phyloP scores from a whole-genome alignment of 2,329 filamentous ascomycete genomes.

The Leptographium lundbergii region DNA sequence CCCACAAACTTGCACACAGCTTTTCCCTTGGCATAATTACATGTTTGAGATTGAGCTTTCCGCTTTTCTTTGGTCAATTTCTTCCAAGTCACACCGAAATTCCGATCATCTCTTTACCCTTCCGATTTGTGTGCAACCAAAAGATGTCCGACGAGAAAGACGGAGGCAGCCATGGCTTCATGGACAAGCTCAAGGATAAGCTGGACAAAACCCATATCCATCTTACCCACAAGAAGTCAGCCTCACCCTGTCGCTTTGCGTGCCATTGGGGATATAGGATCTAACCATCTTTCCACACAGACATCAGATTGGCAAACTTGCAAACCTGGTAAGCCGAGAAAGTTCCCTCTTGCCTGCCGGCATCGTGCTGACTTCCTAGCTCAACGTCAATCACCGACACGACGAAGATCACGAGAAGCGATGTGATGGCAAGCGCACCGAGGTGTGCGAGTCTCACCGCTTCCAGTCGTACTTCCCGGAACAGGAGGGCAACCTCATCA shows the following conservation, averaged over 20 bases:
- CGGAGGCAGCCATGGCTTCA: neutral
- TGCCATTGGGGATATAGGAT: neutral
- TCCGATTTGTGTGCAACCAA: neutral
- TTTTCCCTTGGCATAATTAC: neutral
- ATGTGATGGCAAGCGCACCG: slow-evolving; percentile 68
- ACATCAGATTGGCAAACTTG: slow-evolving; percentile 49
- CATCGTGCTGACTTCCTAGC: slow-evolving; percentile 22
- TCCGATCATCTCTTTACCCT: neutral
- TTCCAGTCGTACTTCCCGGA: slow-evolving; percentile 88
- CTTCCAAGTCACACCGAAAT: neutral
- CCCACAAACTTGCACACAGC: neutral
- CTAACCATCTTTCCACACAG: slow-evolving; percentile 16
- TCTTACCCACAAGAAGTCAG: slow-evolving; percentile 46
- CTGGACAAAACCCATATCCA: slow-evolving; percentile 32
- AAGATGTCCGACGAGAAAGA: neutral
- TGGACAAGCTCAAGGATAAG: slow-evolving; percentile 34
- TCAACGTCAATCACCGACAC: slow-evolving; percentile 84
- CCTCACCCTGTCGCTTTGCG: neutral
- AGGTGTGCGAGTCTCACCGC: slow-evolving; percentile 60
- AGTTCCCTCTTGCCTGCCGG: neutral
- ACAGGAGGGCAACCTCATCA: slow-evolving; percentile 71
- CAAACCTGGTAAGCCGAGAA: slow-evolving; percentile 35
- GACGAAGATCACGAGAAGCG: slow-evolving; percentile 82
- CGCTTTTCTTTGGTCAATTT: neutral
- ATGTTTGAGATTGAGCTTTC: neutral